A percentile compares a stretch with the other conserved stretches of the same genome.
Evolutionary conservation across 352 stramenopile genomes (phyloP).

Genomic region (Proteromonas lacertae): DNA sequence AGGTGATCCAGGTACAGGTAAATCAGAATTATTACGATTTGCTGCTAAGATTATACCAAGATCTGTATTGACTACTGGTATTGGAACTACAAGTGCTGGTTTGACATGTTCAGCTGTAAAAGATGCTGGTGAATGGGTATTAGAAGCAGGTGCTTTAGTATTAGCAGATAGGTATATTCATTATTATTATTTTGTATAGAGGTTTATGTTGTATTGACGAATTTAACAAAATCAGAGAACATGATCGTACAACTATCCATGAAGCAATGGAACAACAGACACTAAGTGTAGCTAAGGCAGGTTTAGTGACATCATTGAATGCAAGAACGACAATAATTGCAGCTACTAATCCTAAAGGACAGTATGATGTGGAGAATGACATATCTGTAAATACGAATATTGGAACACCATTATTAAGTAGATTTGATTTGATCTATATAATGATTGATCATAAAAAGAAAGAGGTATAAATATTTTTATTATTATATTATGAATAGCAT

Average conservation of each 20-base stretch:
- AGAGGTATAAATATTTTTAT: constrained; percentile 69
- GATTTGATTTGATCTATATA: constrained; percentile 86
- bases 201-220: too few relatives aligned
- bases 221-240: constrained; percentile 5
- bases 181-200: constrained; percentile 86
- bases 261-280: constrained; percentile 93
- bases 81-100: constrained; percentile 69
- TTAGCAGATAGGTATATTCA: constrained; percentile 48
- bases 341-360: constrained; percentile 51
- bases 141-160: constrained; percentile 72
- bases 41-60: constrained; percentile 58
- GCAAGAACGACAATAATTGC: constrained; percentile 67
- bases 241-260: constrained; percentile 12
- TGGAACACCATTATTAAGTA: constrained; percentile 56
- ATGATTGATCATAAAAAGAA: constrained; percentile 40
- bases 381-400: constrained; percentile 75
- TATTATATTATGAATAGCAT: too few relatives aligned
- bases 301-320: constrained; percentile 79
- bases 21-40: constrained; percentile 80
- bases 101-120: constrained; percentile 79
- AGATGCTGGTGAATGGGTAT: constrained; percentile 65
- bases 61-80: constrained; percentile 73
- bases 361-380: constrained; percentile 23
- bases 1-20: constrained; percentile 27
- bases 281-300: constrained; percentile 72